Evolutionary conservation across 345 rosid genomes (phyloP).

Genomic region (Pistacia vera): DNA sequence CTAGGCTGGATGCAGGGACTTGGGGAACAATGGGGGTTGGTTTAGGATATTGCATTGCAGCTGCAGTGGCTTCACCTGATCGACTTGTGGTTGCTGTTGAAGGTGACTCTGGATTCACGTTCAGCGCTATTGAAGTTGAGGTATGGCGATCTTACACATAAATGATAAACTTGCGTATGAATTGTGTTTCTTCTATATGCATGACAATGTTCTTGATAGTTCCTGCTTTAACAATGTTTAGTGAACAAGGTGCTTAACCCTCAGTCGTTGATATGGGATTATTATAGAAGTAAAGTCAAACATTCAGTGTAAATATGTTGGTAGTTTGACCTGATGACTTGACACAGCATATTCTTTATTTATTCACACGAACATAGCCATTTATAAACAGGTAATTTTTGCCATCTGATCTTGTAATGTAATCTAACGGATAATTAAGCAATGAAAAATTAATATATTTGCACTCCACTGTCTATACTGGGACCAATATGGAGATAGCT

Average conservation of each 20-base stretch:
- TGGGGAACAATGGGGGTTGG: slow-evolving; percentile 99
- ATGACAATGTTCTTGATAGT: neutral
- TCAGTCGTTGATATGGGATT: neutral
- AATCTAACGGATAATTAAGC: neutral
- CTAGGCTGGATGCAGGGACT: slow-evolving; percentile 98
- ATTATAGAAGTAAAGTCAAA: too few relatives aligned
- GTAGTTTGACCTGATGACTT: too few relatives aligned
- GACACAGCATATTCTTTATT: too few relatives aligned
- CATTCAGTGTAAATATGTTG: too few relatives aligned
- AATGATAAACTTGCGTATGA: neutral
- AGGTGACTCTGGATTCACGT: slow-evolving; percentile 98
- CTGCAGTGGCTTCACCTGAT: slow-evolving; percentile 90
- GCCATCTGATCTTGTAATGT: neutral
- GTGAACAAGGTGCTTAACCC: neutral
- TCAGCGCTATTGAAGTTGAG: slow-evolving; percentile 99
- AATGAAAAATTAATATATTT: neutral
- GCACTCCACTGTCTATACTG: neutral
- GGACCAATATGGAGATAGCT: neutral
- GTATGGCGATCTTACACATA: slow-evolving; percentile 32
- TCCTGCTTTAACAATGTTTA: neutral
- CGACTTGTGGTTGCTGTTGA: slow-evolving; percentile 93
- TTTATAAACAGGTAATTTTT: too few relatives aligned
- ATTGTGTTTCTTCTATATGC: neutral
- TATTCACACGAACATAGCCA: too few relatives aligned
- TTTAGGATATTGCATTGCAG: slow-evolving; percentile 96